Conservation (phyloP, 305 asterid species). For the Fraxinus baroniana region DNA sequence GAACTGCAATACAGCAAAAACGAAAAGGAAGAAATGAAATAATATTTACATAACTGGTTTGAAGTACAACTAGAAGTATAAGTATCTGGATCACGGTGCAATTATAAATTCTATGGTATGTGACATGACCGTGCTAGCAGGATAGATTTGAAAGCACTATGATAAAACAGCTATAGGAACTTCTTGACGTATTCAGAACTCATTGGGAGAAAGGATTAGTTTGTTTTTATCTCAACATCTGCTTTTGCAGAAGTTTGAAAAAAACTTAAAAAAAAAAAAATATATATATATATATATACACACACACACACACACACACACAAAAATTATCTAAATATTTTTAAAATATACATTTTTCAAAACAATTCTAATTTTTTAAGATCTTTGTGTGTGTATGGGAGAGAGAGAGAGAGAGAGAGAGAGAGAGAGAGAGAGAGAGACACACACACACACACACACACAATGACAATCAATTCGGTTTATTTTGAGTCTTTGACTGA, state of each 20-base stretch:
- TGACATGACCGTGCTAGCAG: constrained; percentile 4
- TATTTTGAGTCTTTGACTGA: not conserved
- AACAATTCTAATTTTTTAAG: too few species aligned
- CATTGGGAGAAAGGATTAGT: not conserved
- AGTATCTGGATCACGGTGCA: constrained; percentile 12
- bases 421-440: too few species aligned
- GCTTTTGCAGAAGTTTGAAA: not conserved
- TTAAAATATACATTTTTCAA: too few species aligned
- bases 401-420: too few species aligned
- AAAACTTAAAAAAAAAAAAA: not conserved
- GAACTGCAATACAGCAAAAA: constrained; percentile 3
- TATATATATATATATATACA: too few species aligned
- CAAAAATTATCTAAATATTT: too few species aligned
- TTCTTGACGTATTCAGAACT: not conserved
- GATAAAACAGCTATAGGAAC: constrained; percentile 1
- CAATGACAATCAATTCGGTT: not conserved
- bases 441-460: too few species aligned
- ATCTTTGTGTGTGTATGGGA: too few species aligned
- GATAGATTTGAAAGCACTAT: constrained; percentile 3
- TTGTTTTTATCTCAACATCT: constrained; percentile 3
- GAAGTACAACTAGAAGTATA: not conserved
- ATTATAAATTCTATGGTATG: not conserved
- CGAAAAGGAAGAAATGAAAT: constrained; percentile 3
- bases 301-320: too few species aligned
- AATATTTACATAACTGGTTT: not conserved